phyloP scores from a whole-genome alignment of 495 filamentous ascomycete species.

The Daldinia bambusicola region DNA sequence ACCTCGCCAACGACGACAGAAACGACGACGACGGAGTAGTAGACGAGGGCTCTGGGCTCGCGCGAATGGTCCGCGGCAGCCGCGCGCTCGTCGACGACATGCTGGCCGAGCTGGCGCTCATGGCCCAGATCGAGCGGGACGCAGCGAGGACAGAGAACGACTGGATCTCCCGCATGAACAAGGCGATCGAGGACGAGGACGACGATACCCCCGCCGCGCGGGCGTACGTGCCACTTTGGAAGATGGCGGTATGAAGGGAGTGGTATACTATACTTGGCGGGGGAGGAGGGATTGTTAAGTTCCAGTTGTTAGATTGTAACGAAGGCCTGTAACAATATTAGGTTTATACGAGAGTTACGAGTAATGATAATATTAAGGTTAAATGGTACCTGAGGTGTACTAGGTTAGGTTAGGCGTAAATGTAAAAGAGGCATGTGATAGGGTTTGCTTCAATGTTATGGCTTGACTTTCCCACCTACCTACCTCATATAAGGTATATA shows the following conservation, averaged over 20 bases:
- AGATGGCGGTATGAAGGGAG: constrained; percentile 30
- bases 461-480: background rate
- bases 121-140: constrained; percentile 61
- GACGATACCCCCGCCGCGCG: constrained; percentile 35
- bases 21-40: background rate
- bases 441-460: background rate
- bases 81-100: constrained; percentile 56
- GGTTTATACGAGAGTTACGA: background rate
- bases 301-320: background rate
- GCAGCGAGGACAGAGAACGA: constrained; percentile 54
- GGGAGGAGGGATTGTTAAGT: background rate
- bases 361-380: constrained; percentile 9
- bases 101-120: constrained; percentile 58
- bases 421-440: background rate
- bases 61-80: constrained; percentile 52
- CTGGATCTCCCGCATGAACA: constrained; percentile 62
- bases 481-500: background rate
- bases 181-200: constrained; percentile 45
- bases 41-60: constrained; percentile 48
- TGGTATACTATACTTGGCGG: background rate
- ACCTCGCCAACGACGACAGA: constrained; percentile 23
- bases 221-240: constrained; percentile 46
- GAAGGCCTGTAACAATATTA: constrained; percentile 3
- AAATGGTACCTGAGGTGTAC: background rate
- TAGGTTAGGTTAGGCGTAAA: background rate